Conservation (phyloP, 2,329 filamentous ascomycete genomes). For the Pseudogymnoascus destructans region DNA sequence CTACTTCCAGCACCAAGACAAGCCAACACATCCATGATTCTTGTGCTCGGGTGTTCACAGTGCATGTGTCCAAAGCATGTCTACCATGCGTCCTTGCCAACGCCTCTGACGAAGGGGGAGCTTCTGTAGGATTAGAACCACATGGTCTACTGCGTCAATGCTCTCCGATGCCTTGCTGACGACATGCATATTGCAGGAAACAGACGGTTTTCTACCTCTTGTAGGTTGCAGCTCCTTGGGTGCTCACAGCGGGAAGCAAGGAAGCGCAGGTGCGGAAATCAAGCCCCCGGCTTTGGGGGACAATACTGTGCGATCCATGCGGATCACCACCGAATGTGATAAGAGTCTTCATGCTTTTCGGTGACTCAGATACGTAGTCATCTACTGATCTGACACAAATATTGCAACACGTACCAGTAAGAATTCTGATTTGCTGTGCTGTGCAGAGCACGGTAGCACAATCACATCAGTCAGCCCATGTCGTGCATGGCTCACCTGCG, state of each 20-base stretch:
- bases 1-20: not conserved
- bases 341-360: not conserved
- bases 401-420: not conserved
- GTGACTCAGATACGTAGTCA: not conserved
- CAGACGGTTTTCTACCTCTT: not conserved
- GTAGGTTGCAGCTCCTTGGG: not conserved
- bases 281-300: not conserved
- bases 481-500: not conserved
- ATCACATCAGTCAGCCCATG: not conserved
- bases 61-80: slow-evolving; percentile 2
- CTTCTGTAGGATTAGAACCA: not conserved
- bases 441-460: not conserved
- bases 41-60: not conserved
- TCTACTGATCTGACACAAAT: not conserved
- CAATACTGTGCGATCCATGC: not conserved
- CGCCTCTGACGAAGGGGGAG: not conserved
- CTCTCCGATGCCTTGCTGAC: not conserved
- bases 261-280: not conserved
- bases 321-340: slow-evolving; percentile 2
- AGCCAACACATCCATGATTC: not conserved
- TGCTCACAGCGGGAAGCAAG: not conserved
- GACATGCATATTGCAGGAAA: slow-evolving; percentile 1
- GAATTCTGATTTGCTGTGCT: not conserved
- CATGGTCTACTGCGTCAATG: not conserved
- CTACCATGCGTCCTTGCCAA: not conserved